Conservation (phyloP, 2,329 filamentous ascomycete genomes). For the Hypoxylon sp. region DNA sequence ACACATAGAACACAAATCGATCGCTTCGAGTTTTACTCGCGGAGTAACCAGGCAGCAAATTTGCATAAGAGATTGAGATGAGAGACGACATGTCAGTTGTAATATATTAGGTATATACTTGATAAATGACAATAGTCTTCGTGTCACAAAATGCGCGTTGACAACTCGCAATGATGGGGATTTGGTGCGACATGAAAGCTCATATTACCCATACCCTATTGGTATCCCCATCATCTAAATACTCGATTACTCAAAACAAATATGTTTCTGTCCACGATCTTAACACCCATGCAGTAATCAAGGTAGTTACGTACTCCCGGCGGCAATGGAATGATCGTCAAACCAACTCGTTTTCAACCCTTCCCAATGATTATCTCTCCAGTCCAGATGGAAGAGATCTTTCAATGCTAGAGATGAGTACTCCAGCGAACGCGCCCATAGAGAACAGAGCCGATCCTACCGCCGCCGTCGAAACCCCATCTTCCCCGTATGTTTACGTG, state of each 20-base stretch:
- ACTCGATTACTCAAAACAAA: conserved; percentile 31
- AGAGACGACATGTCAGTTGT: too few relatives aligned
- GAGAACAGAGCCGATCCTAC: conserved; percentile 11
- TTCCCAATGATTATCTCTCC: conserved; percentile 1
- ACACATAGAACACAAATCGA: too few relatives aligned
- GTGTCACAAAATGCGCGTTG: neutral
- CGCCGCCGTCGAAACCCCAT: conserved; percentile 20
- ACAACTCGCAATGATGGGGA: too few relatives aligned
- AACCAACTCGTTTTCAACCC: conserved; percentile 15
- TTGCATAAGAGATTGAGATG: too few relatives aligned
- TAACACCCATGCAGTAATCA: conserved; percentile 17
- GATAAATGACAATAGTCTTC: too few relatives aligned
- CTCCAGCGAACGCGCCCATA: conserved; percentile 5
- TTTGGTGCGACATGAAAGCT: neutral
- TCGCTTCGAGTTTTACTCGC: too few relatives aligned
- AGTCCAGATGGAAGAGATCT: conserved; percentile 2
- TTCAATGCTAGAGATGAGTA: conserved; percentile 2
- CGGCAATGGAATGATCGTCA: conserved; percentile 16
- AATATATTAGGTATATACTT: too few relatives aligned
- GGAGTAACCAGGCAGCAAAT: too few relatives aligned
- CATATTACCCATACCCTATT: conserved; percentile 33
- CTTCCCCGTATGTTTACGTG: neutral
- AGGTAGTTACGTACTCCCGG: conserved; percentile 28
- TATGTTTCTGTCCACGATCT: conserved; percentile 13
- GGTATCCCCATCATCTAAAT: conserved; percentile 35